Percentiles rank a stretch among this genome's conserved stretches.
Conservation (phyloP, 2,329 filamentous ascomycete genomes). For the Hypoxylon sp. region DNA sequence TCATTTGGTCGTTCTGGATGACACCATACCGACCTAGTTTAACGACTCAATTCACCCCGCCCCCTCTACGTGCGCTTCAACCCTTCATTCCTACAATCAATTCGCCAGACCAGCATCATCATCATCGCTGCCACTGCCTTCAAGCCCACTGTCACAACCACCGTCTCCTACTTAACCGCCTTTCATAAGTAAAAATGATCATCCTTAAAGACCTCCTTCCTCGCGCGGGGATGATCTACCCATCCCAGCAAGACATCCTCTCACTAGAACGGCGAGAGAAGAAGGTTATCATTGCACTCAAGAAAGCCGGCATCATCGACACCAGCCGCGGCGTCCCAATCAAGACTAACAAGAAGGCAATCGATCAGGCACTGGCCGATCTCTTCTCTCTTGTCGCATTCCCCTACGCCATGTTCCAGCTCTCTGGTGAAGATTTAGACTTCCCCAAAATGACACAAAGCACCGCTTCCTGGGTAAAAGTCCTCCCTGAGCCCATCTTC, state of each 20-base stretch:
- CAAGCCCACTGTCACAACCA: not conserved
- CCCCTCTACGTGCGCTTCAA: not conserved
- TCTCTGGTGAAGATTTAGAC: not conserved
- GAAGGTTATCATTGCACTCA: not conserved
- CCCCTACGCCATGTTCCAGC: not conserved
- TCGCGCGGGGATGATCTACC: conserved; percentile 16
- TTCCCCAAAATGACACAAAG: not conserved
- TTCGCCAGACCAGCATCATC: not conserved
- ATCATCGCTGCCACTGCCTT: not conserved
- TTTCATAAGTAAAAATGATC: not conserved
- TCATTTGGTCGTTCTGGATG: not conserved
- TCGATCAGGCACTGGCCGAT: not conserved
- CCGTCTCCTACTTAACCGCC: too few relatives aligned
- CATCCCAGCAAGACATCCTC: not conserved
- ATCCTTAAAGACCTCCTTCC: conserved; percentile 4
- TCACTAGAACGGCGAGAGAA: not conserved
- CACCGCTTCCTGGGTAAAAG: not conserved
- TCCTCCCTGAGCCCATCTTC: not conserved
- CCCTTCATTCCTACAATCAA: not conserved
- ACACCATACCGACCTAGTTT: not conserved
- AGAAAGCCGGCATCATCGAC: not conserved
- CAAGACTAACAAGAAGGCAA: not conserved
- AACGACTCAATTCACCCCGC: not conserved
- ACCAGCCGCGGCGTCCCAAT: not conserved
- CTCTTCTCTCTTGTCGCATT: not conserved